phyloP scores from a whole-genome alignment of 306 rosid species.

The Vachellia collinsii region DNA sequence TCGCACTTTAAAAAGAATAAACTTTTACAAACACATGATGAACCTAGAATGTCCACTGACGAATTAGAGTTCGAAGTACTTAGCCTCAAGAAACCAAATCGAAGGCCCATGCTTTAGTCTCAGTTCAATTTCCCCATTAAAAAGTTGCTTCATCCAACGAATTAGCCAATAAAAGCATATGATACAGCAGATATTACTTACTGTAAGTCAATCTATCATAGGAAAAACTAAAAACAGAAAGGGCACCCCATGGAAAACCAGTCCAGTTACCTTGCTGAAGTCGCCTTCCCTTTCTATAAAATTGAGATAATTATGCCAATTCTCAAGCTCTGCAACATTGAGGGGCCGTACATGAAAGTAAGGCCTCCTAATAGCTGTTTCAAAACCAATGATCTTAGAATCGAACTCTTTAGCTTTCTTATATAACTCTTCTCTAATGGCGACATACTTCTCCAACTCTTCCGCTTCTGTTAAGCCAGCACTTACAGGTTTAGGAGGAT shows the following conservation, averaged over 20 bases:
- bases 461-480: constrained; percentile 96
- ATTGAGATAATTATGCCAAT: constrained; percentile 95
- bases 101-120: constrained; percentile 99
- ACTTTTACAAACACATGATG: constrained; percentile 76
- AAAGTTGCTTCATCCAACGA: constrained; percentile 96
- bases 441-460: constrained; percentile 98
- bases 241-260: constrained; percentile 40
- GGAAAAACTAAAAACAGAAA: constrained; percentile 51
- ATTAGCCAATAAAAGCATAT: constrained; percentile 89
- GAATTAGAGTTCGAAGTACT: constrained; percentile 97
- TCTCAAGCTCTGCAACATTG: constrained; percentile 92
- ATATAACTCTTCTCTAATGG: constrained; percentile 95
- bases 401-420: constrained; percentile 98
- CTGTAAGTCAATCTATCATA: constrained; percentile 72
- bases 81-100: constrained; percentile 99
- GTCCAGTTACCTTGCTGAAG: constrained; percentile 83
- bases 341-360: constrained; percentile 97
- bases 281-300: constrained; percentile 93
- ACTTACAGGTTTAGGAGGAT: constrained; percentile 76
- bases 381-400: constrained; percentile 98
- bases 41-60: constrained; percentile 92
- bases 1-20: constrained; percentile 80
- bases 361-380: constrained; percentile 98
- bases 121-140: constrained; percentile 96
- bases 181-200: constrained; percentile 76